These are phyloP conservation scores for Colletotrichum lentis DNA, from an alignment of 2,329 filamentous ascomycete species.

Conservation along the genomic window DNA sequence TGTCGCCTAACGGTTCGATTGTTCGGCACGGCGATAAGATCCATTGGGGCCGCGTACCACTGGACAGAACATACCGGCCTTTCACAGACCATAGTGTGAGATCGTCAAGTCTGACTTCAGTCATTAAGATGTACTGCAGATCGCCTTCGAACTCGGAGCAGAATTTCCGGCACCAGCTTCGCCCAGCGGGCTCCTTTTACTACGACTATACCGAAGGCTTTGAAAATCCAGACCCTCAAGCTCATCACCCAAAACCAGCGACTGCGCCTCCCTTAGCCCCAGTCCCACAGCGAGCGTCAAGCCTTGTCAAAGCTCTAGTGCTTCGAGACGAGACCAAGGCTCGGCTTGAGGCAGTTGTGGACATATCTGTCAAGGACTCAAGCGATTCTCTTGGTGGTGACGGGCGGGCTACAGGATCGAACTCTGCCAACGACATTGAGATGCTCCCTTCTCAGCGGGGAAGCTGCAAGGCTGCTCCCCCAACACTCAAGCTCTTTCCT, in stretches of 20 bases:
- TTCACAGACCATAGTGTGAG: constrained; percentile 52
- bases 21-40: constrained; percentile 39
- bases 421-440: background rate
- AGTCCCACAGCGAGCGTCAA: constrained; percentile 43
- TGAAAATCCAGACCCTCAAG: constrained; percentile 45
- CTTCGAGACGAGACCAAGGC: constrained; percentile 41
- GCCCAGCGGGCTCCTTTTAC: constrained; percentile 52
- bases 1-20: constrained; percentile 33
- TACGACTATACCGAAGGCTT: constrained; percentile 65
- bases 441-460: constrained; percentile 7
- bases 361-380: constrained; percentile 37
- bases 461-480: background rate
- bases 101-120: constrained; percentile 60
- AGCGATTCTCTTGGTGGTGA: constrained; percentile 33
- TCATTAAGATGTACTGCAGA: constrained; percentile 57
- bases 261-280: constrained; percentile 45
- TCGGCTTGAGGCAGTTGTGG: constrained; percentile 32
- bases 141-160: constrained; percentile 40
- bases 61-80: constrained; percentile 47
- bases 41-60: constrained; percentile 39
- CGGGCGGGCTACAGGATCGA: background rate
- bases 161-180: constrained; percentile 43
- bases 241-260: background rate
- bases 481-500: constrained; percentile 9
- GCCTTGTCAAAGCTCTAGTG: constrained; percentile 42